A percentile compares a stretch with the other conserved stretches of the same genome.
phyloP scores from a whole-genome alignment of 176 grass and related monocot species.

The Urochloa ruziziensis region DNA sequence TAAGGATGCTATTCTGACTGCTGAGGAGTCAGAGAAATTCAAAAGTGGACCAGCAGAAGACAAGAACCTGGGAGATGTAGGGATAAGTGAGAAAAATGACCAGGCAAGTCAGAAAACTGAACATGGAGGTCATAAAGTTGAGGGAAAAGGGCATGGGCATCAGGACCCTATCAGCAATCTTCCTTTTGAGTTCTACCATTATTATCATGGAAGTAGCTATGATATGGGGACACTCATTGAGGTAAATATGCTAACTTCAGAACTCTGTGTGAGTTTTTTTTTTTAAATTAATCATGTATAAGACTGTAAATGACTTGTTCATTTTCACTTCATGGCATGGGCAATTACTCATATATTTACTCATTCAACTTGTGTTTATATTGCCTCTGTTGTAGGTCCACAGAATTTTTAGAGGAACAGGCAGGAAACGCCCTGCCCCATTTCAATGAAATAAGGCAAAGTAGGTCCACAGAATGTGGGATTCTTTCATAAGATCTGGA shows the following conservation, averaged over 20 bases:
- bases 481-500: constrained; percentile 86
- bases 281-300: not conserved
- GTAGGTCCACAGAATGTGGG: constrained; percentile 96
- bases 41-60: constrained; percentile 21
- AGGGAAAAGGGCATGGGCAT: constrained; percentile 37
- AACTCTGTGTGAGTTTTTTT: not conserved
- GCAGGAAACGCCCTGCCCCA: too few relatives aligned
- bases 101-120: constrained; percentile 28
- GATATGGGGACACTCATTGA: constrained; percentile 97
- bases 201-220: constrained; percentile 92
- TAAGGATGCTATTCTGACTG: constrained; percentile 86
- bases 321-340: constrained; percentile 11
- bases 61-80: constrained; percentile 25
- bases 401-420: too few relatives aligned
- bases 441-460: too few relatives aligned
- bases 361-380: constrained; percentile 15
- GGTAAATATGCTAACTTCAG: constrained; percentile 55
- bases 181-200: constrained; percentile 96
- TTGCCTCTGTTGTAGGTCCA: constrained; percentile 68
- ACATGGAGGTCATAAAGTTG: constrained; percentile 39
- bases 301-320: not conserved
- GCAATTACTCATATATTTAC: not conserved
- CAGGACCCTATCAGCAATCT: constrained; percentile 67
- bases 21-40: constrained; percentile 59
- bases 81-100: constrained; percentile 40